Percentiles rank a stretch among this genome's conserved stretches.
Conservation (phyloP, 345 rosid genomes). For the Leavenworthia alabamica region DNA sequence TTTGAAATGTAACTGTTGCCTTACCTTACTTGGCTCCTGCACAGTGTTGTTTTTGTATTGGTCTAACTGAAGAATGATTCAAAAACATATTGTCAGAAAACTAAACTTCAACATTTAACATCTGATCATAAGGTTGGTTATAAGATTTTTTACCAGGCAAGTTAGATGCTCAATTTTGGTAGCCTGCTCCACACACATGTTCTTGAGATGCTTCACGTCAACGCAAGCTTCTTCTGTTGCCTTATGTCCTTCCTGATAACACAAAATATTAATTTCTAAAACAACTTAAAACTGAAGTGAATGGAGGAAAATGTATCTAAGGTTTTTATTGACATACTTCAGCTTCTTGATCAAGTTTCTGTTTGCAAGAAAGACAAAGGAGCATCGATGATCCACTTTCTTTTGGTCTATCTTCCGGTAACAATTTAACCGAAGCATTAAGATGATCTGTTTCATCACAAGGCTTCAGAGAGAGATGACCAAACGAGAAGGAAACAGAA, state of each 20-base stretch:
- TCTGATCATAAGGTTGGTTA: not conserved
- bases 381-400: slow-evolving; percentile 32
- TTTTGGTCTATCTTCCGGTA: slow-evolving; percentile 28
- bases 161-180: slow-evolving; percentile 65
- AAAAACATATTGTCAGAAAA: slow-evolving; percentile 12
- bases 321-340: slow-evolving; percentile 18
- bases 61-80: slow-evolving; percentile 26
- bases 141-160: slow-evolving; percentile 36
- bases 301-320: not conserved
- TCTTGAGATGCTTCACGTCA: slow-evolving; percentile 41
- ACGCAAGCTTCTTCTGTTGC: slow-evolving; percentile 39
- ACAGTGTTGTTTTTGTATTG: slow-evolving; percentile 25
- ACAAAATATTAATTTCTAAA: slow-evolving; percentile 4
- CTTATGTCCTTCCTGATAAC: slow-evolving; percentile 33
- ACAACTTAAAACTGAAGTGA: not conserved
- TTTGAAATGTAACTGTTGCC: not conserved
- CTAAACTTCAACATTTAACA: not conserved
- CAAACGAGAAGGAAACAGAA: slow-evolving; percentile 75
- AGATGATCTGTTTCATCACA: slow-evolving; percentile 47
- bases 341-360: slow-evolving; percentile 41
- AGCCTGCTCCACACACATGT: slow-evolving; percentile 56
- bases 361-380: slow-evolving; percentile 66
- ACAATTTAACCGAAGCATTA: slow-evolving; percentile 38
- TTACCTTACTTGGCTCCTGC: slow-evolving; percentile 33
- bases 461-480: slow-evolving; percentile 66